Evolutionary conservation across 2,329 filamentous ascomycete genomes (phyloP).

Genomic region (Hypocreales sp.): DNA sequence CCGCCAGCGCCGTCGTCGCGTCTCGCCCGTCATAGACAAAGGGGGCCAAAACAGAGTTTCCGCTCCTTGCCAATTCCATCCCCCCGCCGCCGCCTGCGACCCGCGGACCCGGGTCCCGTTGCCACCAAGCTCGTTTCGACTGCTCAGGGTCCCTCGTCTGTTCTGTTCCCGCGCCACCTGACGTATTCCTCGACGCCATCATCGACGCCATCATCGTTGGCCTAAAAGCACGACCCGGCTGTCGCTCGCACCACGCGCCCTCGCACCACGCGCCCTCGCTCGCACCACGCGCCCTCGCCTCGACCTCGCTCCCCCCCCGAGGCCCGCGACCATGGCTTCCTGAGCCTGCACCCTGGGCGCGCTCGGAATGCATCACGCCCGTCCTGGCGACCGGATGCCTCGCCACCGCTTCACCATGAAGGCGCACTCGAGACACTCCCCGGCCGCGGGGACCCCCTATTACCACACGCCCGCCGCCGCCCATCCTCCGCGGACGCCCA

Average conservation of each 20-base stretch:
- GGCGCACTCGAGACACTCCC: constrained; percentile 22
- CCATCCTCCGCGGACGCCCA: constrained; percentile 23
- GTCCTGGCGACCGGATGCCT: constrained; percentile 18
- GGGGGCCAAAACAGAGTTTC: background rate
- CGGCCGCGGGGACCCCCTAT: constrained; percentile 13
- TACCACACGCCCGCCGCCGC: constrained; percentile 21
- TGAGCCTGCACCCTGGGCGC: too few relatives aligned
- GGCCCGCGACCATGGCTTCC: too few relatives aligned
- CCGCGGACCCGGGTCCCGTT: constrained; percentile 3
- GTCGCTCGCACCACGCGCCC: too few relatives aligned
- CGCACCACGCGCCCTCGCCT: too few relatives aligned
- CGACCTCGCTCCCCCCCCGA: too few relatives aligned
- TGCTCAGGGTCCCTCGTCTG: constrained; percentile 1
- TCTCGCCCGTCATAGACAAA: too few relatives aligned
- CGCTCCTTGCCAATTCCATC: background rate
- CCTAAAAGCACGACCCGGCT: too few relatives aligned
- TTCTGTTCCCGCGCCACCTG: constrained; percentile 1
- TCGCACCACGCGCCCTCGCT: too few relatives aligned
- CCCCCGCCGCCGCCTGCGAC: background rate
- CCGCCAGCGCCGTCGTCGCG: too few relatives aligned
- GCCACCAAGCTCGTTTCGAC: constrained; percentile 1
- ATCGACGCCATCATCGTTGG: constrained; percentile 1
- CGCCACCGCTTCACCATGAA: constrained; percentile 35
- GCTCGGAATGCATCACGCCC: constrained; percentile 20
- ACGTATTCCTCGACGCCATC: constrained; percentile 1